Evolutionary conservation across 768 basidiomycete species (phyloP).

Genomic region (Calocera viscosa): DNA sequence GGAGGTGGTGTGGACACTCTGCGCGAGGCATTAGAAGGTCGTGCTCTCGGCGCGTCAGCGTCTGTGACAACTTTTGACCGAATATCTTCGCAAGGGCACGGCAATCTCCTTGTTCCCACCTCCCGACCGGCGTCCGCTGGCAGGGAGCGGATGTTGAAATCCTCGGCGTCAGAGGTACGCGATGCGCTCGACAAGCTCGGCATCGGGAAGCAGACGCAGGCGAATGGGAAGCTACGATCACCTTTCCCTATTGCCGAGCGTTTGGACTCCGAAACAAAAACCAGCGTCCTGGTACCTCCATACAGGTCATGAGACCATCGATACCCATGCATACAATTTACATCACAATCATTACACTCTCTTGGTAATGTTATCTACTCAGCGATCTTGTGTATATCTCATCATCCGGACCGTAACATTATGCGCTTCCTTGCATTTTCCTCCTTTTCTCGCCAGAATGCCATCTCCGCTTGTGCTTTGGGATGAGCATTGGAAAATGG

Average conservation of each 20-base stretch:
- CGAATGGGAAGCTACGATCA: conserved; percentile 1
- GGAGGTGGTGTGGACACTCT: conserved; percentile 81
- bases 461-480: conserved; percentile 74
- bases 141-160: conserved; percentile 10
- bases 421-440: conserved; percentile 52
- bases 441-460: conserved; percentile 75
- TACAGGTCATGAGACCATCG: not conserved
- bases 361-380: not conserved
- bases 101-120: not conserved
- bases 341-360: not conserved
- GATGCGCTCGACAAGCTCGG: conserved; percentile 75
- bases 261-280: not conserved
- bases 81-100: not conserved
- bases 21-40: conserved; percentile 77
- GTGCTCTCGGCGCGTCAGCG: conserved; percentile 28
- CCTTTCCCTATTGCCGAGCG: not conserved
- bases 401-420: conserved; percentile 4
- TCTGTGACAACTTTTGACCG: conserved; percentile 6
- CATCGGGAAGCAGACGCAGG: conserved; percentile 46
- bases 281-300: not conserved
- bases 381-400: not conserved
- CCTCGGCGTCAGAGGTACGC: conserved; percentile 54
- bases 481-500: conserved; percentile 63
- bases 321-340: not conserved
- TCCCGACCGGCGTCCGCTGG: not conserved